Conservation (phyloP, 345 rosid species). For the Eutrema japonicum region DNA sequence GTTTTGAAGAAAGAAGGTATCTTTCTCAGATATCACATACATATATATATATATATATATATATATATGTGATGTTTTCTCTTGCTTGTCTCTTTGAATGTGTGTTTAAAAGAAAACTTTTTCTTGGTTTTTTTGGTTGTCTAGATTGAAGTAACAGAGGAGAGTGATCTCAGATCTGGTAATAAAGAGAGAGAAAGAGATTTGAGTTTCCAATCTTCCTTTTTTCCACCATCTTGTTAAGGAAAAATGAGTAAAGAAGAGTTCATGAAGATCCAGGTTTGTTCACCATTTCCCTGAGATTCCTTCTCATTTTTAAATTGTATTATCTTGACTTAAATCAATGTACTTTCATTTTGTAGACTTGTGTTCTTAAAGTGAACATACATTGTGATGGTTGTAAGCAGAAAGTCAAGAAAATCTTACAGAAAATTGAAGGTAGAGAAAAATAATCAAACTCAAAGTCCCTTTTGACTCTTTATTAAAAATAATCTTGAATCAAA, state of each 20-base stretch:
- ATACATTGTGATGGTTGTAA: slow-evolving; percentile 97
- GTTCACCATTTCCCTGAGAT: slow-evolving; percentile 21
- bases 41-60: too few relatives aligned
- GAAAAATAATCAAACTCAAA: slow-evolving; percentile 1
- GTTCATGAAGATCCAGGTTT: slow-evolving; percentile 95
- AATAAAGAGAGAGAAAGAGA: slow-evolving; percentile 17
- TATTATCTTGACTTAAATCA: not conserved
- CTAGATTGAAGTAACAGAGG: slow-evolving; percentile 27
- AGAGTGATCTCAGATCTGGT: slow-evolving; percentile 58
- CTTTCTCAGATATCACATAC: slow-evolving; percentile 17
- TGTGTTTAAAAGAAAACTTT: not conserved
- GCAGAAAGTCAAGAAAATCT: slow-evolving; percentile 88
- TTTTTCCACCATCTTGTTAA: slow-evolving; percentile 2
- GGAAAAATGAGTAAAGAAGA: slow-evolving; percentile 91
- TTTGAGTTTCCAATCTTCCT: slow-evolving; percentile 7
- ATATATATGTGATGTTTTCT: slow-evolving; percentile 4
- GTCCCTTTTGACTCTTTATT: slow-evolving; percentile 10
- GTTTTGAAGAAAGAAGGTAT: slow-evolving; percentile 15
- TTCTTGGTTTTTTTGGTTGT: slow-evolving; percentile 14
- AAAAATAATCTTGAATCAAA: slow-evolving; percentile 10
- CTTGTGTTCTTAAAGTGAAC: slow-evolving; percentile 93
- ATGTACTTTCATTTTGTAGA: slow-evolving; percentile 58
- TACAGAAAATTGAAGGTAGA: slow-evolving; percentile 89
- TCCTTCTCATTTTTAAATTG: slow-evolving; percentile 29
- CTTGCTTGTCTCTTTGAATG: slow-evolving; percentile 23